Conservation (phyloP, 179 eudicot genomes). For the Silene coronaria region DNA sequence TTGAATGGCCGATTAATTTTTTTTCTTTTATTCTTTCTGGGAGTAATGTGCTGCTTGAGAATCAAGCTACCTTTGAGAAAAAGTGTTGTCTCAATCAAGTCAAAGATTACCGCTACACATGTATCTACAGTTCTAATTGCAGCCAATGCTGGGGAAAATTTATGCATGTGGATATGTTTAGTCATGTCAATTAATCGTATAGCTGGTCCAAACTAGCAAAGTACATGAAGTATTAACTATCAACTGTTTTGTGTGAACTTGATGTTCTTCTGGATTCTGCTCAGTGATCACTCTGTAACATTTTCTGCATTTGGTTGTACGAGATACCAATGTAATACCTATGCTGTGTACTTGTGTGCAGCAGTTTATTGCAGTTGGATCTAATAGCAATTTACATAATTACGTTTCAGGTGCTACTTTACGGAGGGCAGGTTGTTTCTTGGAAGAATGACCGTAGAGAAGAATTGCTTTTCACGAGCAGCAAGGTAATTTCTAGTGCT, state of each 20-base stretch:
- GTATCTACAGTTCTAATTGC: neutral
- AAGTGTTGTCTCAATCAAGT: neutral
- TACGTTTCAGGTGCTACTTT: slow-evolving; percentile 44
- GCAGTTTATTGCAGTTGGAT: neutral
- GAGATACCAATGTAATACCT: neutral
- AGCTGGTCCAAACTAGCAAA: neutral
- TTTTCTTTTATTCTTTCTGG: neutral
- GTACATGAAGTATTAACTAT: neutral
- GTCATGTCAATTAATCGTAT: neutral
- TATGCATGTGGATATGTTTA: neutral
- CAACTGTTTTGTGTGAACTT: neutral
- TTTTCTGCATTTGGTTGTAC: neutral
- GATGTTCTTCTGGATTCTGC: neutral
- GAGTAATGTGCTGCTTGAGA: slow-evolving; percentile 8
- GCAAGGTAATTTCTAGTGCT: slow-evolving; percentile 39
- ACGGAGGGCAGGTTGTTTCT: slow-evolving; percentile 55
- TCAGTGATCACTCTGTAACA: neutral
- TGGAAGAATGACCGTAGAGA: slow-evolving; percentile 63
- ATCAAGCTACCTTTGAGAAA: slow-evolving; percentile 4
- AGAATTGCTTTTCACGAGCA: slow-evolving; percentile 56
- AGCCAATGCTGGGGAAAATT: neutral
- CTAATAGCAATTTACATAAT: neutral
- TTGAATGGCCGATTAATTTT: neutral
- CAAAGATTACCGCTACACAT: neutral
- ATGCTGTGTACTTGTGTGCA: neutral